These are phyloP conservation scores for Domatiomyces globalis DNA, from an alignment of 2,329 filamentous ascomycete genomes.

Conservation along the genomic window DNA sequence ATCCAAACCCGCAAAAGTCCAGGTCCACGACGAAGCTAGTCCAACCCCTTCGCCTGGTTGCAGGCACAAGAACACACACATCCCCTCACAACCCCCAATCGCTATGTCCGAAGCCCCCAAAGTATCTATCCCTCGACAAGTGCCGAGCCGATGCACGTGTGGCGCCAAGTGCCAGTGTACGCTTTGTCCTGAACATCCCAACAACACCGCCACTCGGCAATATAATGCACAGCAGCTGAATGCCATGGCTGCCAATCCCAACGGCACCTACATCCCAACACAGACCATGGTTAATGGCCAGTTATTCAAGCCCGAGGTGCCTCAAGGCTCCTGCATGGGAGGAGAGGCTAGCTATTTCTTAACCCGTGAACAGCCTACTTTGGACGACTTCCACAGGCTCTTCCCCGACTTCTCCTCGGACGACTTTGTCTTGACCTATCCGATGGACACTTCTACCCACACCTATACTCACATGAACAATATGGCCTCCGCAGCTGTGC, in stretches of 20 bases:
- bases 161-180: conserved; percentile 17
- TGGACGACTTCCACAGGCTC: conserved; percentile 11
- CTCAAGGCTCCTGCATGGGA: conserved; percentile 16
- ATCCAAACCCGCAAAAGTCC: background rate
- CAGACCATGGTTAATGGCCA: background rate
- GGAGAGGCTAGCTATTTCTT: conserved; percentile 14
- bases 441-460: conserved; percentile 4
- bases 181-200: conserved; percentile 19
- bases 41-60: conserved; percentile 7
- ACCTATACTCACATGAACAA: background rate
- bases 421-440: conserved; percentile 8
- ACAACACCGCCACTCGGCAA: conserved; percentile 11
- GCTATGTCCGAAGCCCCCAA: background rate
- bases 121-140: conserved; percentile 4
- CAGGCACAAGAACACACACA: conserved; percentile 13
- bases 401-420: conserved; percentile 5
- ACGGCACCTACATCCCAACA: background rate
- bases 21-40: conserved; percentile 5
- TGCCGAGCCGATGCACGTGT: conserved; percentile 13
- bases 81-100: conserved; percentile 3
- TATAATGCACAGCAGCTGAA: conserved; percentile 11
- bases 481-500: background rate
- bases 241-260: background rate
- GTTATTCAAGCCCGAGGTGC: background rate
- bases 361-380: conserved; percentile 1